Evolutionary conservation across 1,284 basidiomycete genomes (phyloP).

Genomic region (Cryptococcus sp.): DNA sequence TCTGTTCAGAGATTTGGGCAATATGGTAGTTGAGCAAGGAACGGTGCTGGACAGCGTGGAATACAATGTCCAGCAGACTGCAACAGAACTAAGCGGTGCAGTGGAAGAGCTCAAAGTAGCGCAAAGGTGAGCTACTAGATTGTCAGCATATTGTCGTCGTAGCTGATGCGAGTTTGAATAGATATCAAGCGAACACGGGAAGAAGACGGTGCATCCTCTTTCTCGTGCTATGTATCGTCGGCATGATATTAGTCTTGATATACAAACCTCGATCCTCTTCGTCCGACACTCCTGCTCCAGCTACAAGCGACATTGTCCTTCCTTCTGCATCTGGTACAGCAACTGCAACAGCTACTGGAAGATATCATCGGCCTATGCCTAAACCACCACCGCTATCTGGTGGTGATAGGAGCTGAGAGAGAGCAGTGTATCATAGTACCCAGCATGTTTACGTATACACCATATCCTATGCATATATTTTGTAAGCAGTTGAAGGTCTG

Average conservation of each 20-base stretch:
- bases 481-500: neutral
- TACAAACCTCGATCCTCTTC: conserved; percentile 46
- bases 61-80: conserved; percentile 94
- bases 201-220: conserved; percentile 90
- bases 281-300: conserved; percentile 3
- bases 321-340: neutral
- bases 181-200: conserved; percentile 90
- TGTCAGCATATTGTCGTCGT: neutral
- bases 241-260: conserved; percentile 59
- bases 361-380: conserved; percentile 14
- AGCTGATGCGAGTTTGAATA: conserved; percentile 44
- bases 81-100: conserved; percentile 75
- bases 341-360: conserved; percentile 1
- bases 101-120: conserved; percentile 82
- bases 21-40: conserved; percentile 95
- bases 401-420: neutral
- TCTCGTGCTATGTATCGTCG: conserved; percentile 83
- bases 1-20: conserved; percentile 91
- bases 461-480: neutral
- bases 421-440: neutral
- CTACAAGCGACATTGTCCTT: neutral
- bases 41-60: conserved; percentile 95
- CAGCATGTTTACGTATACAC: conserved; percentile 7
- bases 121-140: conserved; percentile 61
- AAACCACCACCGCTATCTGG: conserved; percentile 15